Percentiles rank a stretch among this genome's conserved stretches.
These are phyloP conservation scores for Diospyros kaki DNA, from an alignment of 148 eudicot species.

Conservation along the genomic window DNA sequence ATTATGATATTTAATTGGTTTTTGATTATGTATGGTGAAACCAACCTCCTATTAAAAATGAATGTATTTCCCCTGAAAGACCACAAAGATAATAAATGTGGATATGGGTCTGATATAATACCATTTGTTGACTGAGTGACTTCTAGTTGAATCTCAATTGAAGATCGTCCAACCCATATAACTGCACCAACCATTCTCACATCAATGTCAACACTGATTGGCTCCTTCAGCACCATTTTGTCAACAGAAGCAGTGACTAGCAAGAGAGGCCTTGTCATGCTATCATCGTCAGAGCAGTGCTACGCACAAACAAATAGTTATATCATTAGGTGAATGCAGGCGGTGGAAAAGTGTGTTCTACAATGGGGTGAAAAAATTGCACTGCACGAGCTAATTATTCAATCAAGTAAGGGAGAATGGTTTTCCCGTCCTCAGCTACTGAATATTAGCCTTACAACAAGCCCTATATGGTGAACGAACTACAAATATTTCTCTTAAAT, in stretches of 20 bases:
- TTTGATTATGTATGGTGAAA: too few species aligned
- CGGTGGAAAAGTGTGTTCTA: neutral
- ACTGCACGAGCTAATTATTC: neutral
- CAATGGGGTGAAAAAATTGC: neutral
- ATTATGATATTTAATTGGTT: too few species aligned
- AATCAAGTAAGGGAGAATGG: neutral
- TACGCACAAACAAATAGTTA: slow-evolving; percentile 26
- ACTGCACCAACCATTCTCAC: slow-evolving; percentile 79
- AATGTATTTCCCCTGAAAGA: too few species aligned
- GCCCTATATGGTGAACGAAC: too few species aligned
- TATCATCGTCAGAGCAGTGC: slow-evolving; percentile 91
- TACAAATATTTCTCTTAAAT: neutral
- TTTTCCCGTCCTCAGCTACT: neutral
- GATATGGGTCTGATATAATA: slow-evolving; percentile 20
- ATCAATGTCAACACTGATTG: slow-evolving; percentile 78
- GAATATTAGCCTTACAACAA: neutral
- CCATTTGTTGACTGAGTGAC: slow-evolving; percentile 67
- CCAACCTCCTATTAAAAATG: too few species aligned
- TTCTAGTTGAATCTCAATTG: slow-evolving; percentile 93
- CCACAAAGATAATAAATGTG: too few species aligned
- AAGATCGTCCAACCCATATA: slow-evolving; percentile 92
- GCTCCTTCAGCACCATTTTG: slow-evolving; percentile 81
- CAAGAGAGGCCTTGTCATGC: slow-evolving; percentile 84
- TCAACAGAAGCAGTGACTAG: slow-evolving; percentile 95
- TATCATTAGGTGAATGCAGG: neutral